Percentiles rank a stretch among this genome's conserved stretches.
phyloP scores from a whole-genome alignment of 768 basidiomycete genomes.

The Lactarius hengduanensis region DNA sequence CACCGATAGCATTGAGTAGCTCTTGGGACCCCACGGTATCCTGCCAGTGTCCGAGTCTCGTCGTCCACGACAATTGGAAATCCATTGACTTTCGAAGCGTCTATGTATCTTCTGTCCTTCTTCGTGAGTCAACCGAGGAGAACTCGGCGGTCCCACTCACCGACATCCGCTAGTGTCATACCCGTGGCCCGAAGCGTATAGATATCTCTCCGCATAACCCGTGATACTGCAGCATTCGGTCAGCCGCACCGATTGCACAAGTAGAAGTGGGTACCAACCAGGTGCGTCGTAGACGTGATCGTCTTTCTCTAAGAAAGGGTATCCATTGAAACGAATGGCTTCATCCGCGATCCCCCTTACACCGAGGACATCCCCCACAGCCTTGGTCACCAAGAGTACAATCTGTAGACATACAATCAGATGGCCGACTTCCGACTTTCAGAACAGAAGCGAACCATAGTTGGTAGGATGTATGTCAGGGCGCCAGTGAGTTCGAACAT shows the following conservation, averaged over 20 bases:
- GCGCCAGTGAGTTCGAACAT: slow-evolving; percentile 99
- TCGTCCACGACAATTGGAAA: slow-evolving; percentile 82
- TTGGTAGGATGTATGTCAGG: slow-evolving; percentile 93
- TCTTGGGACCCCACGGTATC: slow-evolving; percentile 89
- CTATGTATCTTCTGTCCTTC: slow-evolving; percentile 61
- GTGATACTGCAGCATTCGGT: slow-evolving; percentile 56
- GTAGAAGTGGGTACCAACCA: slow-evolving; percentile 49
- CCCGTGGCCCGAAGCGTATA: slow-evolving; percentile 71
- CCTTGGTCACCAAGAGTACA: slow-evolving; percentile 93
- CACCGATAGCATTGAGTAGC: slow-evolving; percentile 82
- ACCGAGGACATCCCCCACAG: slow-evolving; percentile 92
- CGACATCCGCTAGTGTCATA: slow-evolving; percentile 73
- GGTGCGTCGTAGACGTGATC: slow-evolving; percentile 90
- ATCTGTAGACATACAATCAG: slow-evolving; percentile 55
- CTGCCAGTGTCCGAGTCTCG: slow-evolving; percentile 60
- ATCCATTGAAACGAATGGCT: slow-evolving; percentile 96
- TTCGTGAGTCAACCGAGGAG: neutral
- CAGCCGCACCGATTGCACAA: slow-evolving; percentile 10
- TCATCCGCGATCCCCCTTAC: slow-evolving; percentile 95
- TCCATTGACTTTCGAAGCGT: slow-evolving; percentile 76
- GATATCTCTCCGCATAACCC: slow-evolving; percentile 86
- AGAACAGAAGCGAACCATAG: slow-evolving; percentile 66
- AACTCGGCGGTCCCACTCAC: slow-evolving; percentile 44
- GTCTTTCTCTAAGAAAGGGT: slow-evolving; percentile 94
- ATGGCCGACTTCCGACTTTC: slow-evolving; percentile 23